Base-by-base conservation (phyloP, 192 early-diverging fungal species). In the Entrophospora sp. region DNA sequence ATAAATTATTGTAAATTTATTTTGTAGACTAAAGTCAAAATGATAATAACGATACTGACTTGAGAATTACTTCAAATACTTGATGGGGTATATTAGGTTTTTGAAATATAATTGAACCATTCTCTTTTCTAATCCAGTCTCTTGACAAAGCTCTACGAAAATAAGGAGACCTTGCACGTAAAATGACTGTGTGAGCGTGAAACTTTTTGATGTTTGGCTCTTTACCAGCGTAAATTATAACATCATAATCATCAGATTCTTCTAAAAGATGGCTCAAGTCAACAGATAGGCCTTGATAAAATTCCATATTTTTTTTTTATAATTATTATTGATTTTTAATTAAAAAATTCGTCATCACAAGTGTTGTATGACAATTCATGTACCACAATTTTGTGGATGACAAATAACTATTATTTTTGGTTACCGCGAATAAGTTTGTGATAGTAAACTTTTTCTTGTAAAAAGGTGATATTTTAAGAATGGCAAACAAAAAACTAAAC, bases 201-300 rank as follows among this genome's bases (percentile, higher is more conserved):
- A 52, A 25, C 22, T 52, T 25, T 52, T 52, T n/a, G 8, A 52
- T 20, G 24, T 22, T 52, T 24, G 49, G 25, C 10, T 52, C 49
- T 52, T 52, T 25, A 5, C 25, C 49, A 16, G 49, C 49, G 49
- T 52, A 52, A 24, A 52, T 52, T 52, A 52, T 52, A n/a, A n/a
- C n/a, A n/a, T n/a, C n/a, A n/a, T n/a, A n/a, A n/a, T n/a, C n/a
- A n/a, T n/a, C n/a, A n/a, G n/a, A 52, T 12, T 25, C 24, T 1
- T 52, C 25, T 12, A 52, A 27, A 2, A 52, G 24, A 22, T 5
- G 1, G 24, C 6, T 25, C 10, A 52, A 52, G 22, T 52, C 49
- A 1, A n/a, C 25, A 22, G 49, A 52, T 24, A 52, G 24, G 24
- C 24, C 49, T 12, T 52, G 8, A 9, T 12, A 52, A 52, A 52